Conservation (phyloP, 176 grass and related monocot species). For the Thalia dealbata region DNA sequence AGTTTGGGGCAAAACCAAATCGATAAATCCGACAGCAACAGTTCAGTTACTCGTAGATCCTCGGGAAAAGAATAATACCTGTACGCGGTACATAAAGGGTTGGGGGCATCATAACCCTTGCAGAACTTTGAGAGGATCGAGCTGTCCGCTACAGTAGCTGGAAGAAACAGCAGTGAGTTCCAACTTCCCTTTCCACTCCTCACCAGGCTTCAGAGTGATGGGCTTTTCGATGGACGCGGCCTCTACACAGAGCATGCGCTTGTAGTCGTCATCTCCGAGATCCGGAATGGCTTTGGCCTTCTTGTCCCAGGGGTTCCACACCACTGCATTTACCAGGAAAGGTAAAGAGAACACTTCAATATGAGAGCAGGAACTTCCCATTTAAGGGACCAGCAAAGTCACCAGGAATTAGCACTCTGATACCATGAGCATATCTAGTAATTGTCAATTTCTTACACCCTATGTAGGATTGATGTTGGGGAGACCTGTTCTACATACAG, state of each 20-base stretch:
- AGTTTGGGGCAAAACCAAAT: too few relatives aligned
- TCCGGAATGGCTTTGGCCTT: constrained; percentile 13
- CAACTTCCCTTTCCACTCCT: constrained; percentile 13
- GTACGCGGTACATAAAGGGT: background rate
- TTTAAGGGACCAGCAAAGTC: too few relatives aligned
- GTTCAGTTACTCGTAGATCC: too few relatives aligned
- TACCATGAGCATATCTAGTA: too few relatives aligned
- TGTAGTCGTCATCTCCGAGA: constrained; percentile 14
- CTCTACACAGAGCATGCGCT: constrained; percentile 2
- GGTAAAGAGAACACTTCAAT: background rate
- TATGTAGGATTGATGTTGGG: too few relatives aligned
- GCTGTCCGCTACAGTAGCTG: constrained; percentile 15
- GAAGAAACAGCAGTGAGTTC: constrained; percentile 13
- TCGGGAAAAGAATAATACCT: background rate
- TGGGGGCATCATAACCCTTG: background rate
- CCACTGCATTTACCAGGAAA: background rate
- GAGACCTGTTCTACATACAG: too few relatives aligned
- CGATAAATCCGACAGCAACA: too few relatives aligned
- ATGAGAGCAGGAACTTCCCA: background rate
- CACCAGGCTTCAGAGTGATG: constrained; percentile 11
- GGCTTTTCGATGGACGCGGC: constrained; percentile 14
- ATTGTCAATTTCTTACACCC: too few relatives aligned
- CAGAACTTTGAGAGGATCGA: constrained; percentile 11
- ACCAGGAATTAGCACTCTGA: too few relatives aligned
- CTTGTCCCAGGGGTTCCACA: constrained; percentile 15